These are phyloP conservation scores for Alternaria consortialis DNA, from an alignment of 2,329 filamentous ascomycete genomes.

Conservation along the genomic window DNA sequence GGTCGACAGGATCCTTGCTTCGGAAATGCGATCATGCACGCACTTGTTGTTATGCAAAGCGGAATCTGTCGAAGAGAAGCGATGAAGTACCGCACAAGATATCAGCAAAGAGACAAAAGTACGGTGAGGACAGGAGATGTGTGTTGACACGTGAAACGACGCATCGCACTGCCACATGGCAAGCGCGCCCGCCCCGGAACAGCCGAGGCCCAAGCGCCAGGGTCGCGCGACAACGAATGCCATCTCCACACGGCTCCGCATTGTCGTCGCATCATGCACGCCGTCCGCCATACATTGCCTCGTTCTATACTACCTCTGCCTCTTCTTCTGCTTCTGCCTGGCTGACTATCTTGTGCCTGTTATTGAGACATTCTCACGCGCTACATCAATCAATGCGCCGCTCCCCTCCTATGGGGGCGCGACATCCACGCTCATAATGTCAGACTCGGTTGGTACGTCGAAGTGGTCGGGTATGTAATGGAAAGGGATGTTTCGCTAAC, in stretches of 20 bases:
- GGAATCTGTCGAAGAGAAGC: no score
- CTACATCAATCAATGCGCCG: constrained; percentile 21
- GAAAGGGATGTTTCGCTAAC: constrained; percentile 5
- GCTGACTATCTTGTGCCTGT: constrained; percentile 4
- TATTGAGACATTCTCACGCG: background rate
- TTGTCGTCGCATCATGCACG: constrained; percentile 20
- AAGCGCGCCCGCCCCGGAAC: constrained; percentile 8
- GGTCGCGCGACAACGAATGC: constrained; percentile 16
- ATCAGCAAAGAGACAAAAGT: background rate
- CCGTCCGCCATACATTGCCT: constrained; percentile 2
- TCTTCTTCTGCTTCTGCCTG: constrained; percentile 6
- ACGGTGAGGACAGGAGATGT: background rate
- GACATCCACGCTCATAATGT: constrained; percentile 43
- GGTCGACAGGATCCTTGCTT: constrained; percentile 3
- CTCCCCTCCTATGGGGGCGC: constrained; percentile 26
- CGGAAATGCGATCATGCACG: background rate
- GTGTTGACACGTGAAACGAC: background rate
- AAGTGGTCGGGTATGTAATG: background rate
- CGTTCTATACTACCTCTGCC: background rate
- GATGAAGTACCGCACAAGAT: background rate
- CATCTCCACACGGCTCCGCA: constrained; percentile 22
- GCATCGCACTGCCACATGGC: constrained; percentile 16
- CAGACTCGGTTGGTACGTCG: constrained; percentile 53
- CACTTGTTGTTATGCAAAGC: no score
- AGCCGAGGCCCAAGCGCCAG: constrained; percentile 20